phyloP scores from a whole-genome alignment of 2,329 filamentous ascomycete species.

The Xylariaceae sp. region DNA sequence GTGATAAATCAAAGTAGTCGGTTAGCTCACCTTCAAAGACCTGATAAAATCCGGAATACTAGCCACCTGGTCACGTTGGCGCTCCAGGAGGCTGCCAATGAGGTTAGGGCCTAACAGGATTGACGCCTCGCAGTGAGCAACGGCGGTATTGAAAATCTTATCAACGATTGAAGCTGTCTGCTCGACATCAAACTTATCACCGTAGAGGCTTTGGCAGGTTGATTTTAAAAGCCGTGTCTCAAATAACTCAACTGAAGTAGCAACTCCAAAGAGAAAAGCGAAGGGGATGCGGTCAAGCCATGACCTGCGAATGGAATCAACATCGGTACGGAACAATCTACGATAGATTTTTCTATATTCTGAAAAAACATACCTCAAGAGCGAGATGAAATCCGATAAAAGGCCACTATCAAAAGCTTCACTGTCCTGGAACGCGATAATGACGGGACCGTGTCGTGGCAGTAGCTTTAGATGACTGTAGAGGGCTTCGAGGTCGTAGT shows the following conservation, averaged over 20 bases:
- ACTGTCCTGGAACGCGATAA: slow-evolving; percentile 74
- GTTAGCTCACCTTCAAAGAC: slow-evolving; percentile 57
- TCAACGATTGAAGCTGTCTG: slow-evolving; percentile 69
- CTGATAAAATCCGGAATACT: slow-evolving; percentile 69
- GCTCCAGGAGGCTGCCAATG: slow-evolving; percentile 59
- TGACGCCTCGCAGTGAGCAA: slow-evolving; percentile 53
- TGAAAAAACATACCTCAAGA: slow-evolving; percentile 57
- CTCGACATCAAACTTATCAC: slow-evolving; percentile 72
- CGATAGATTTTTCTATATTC: slow-evolving; percentile 20
- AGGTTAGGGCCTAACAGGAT: slow-evolving; percentile 62
- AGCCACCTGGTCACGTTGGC: slow-evolving; percentile 73
- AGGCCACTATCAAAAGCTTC: slow-evolving; percentile 73
- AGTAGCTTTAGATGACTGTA: slow-evolving; percentile 54
- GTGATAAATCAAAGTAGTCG: neutral
- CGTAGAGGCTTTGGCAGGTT: slow-evolving; percentile 63
- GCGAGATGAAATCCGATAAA: slow-evolving; percentile 65
- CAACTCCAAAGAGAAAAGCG: slow-evolving; percentile 71
- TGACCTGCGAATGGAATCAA: slow-evolving; percentile 34
- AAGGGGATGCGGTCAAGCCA: slow-evolving; percentile 77
- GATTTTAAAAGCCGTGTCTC: slow-evolving; percentile 68
- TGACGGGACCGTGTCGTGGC: slow-evolving; percentile 51
- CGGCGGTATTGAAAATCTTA: slow-evolving; percentile 62
- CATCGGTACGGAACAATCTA: slow-evolving; percentile 12
- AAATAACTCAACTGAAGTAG: slow-evolving; percentile 76
- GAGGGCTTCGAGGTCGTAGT: slow-evolving; percentile 74